Evolutionary conservation across 176 grass and related monocot genomes (phyloP).

Genomic region (maize (Zea mays)): DNA sequence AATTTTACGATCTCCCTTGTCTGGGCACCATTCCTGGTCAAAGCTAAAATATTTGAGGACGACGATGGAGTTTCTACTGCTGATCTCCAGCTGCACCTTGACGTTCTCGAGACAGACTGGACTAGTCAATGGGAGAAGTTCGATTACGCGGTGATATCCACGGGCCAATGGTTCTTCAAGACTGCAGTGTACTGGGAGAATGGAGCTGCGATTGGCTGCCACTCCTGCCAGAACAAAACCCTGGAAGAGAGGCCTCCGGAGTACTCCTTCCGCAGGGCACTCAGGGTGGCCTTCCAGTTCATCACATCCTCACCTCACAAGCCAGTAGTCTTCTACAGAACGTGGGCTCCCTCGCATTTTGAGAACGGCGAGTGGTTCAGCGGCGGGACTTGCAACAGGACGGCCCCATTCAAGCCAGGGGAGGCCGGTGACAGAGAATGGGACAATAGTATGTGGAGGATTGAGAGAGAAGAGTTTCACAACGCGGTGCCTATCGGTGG

Average conservation of each 20-base stretch:
- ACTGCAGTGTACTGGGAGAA: slow-evolving; percentile 76
- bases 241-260: slow-evolving; percentile 53
- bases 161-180: slow-evolving; percentile 89
- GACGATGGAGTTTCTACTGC: slow-evolving; percentile 68
- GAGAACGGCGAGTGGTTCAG: slow-evolving; percentile 77
- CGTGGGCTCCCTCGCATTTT: slow-evolving; percentile 80
- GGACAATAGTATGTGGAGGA: slow-evolving; percentile 60
- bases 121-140: slow-evolving; percentile 59
- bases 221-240: slow-evolving; percentile 62
- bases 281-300: slow-evolving; percentile 56
- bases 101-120: slow-evolving; percentile 66
- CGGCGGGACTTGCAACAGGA: slow-evolving; percentile 71
- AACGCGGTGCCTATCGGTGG: slow-evolving; percentile 6
- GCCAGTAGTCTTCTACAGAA: slow-evolving; percentile 67
- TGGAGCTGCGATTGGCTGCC: slow-evolving; percentile 51
- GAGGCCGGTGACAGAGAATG: slow-evolving; percentile 39
- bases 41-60: slow-evolving; percentile 86
- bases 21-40: slow-evolving; percentile 73
- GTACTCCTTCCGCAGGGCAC: slow-evolving; percentile 47
- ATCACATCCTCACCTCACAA: slow-evolving; percentile 57
- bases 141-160: slow-evolving; percentile 76
- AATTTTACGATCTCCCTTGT: slow-evolving; percentile 81
- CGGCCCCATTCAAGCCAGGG: slow-evolving; percentile 53
- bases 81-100: slow-evolving; percentile 64
- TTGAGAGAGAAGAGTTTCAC: slow-evolving; percentile 73